phyloP scores from a whole-genome alignment of 2,329 filamentous ascomycete genomes.

The Xylaria multiplex region DNA sequence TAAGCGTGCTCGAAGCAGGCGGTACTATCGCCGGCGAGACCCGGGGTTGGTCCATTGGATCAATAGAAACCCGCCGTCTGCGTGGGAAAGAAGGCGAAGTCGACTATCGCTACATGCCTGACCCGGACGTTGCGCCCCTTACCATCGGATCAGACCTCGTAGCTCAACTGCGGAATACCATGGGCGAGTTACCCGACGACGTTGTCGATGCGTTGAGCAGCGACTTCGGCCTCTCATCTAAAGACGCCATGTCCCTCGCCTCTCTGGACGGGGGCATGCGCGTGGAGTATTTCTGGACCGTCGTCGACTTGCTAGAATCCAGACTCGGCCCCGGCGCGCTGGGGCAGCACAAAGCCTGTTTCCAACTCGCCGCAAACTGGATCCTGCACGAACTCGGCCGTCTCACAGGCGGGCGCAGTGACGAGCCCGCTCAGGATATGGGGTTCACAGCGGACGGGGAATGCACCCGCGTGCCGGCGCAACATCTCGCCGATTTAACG shows the following conservation, averaged over 20 bases:
- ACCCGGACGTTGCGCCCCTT: slow-evolving; percentile 87
- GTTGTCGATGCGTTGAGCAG: slow-evolving; percentile 70
- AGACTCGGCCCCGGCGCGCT: slow-evolving; percentile 38
- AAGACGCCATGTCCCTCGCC: slow-evolving; percentile 85
- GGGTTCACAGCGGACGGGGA: slow-evolving; percentile 58
- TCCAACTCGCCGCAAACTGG: slow-evolving; percentile 69
- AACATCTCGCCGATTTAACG: slow-evolving; percentile 62
- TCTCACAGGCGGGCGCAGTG: slow-evolving; percentile 63
- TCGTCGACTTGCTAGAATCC: slow-evolving; percentile 60
- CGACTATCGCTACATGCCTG: slow-evolving; percentile 98
- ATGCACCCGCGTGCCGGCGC: slow-evolving; percentile 58
- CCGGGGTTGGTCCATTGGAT: slow-evolving; percentile 88
- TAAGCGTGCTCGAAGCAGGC: slow-evolving; percentile 78
- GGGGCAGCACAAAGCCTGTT: slow-evolving; percentile 50
- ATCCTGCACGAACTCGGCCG: slow-evolving; percentile 80
- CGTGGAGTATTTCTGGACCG: slow-evolving; percentile 81
- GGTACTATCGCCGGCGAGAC: slow-evolving; percentile 85
- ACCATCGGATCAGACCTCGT: slow-evolving; percentile 78
- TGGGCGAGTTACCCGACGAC: slow-evolving; percentile 78
- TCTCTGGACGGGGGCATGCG: slow-evolving; percentile 81
- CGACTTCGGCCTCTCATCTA: slow-evolving; percentile 75
- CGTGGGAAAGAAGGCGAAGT: slow-evolving; percentile 96
- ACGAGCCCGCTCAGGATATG: slow-evolving; percentile 48
- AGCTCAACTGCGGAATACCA: slow-evolving; percentile 65
- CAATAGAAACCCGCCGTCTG: slow-evolving; percentile 80